Evolutionary conservation across 495 filamentous ascomycete species (phyloP).

Genomic region (Cenococcum geophilum): DNA sequence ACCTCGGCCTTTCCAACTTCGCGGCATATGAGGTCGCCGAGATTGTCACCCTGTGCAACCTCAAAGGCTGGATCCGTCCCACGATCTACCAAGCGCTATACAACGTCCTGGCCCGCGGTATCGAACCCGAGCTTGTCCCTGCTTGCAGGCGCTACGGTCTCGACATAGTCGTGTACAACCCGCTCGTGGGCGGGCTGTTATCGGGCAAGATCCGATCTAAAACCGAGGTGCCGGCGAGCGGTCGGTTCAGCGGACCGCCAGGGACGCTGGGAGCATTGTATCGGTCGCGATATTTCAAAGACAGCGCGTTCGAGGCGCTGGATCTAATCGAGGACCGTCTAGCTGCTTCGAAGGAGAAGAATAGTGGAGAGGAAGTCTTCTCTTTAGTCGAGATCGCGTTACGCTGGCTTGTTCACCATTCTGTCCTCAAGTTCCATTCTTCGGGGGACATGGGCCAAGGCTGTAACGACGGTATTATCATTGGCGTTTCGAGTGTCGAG

Average conservation of each 20-base stretch:
- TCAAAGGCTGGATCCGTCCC: conserved; percentile 67
- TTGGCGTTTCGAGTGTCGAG: conserved; percentile 21
- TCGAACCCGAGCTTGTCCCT: conserved; percentile 74
- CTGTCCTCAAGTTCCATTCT: conserved; percentile 54
- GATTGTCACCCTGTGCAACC: conserved; percentile 72
- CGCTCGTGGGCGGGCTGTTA: conserved; percentile 76
- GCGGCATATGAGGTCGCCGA: conserved; percentile 90
- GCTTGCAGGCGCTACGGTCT: conserved; percentile 79
- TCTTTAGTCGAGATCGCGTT: conserved; percentile 30
- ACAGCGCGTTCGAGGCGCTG: conserved; percentile 70
- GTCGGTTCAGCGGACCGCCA: conserved; percentile 60
- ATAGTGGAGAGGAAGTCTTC: too few species aligned
- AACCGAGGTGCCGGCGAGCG: conserved; percentile 52
- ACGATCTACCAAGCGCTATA: conserved; percentile 65
- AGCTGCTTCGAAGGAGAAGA: too few species aligned
- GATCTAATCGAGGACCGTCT: conserved; percentile 66
- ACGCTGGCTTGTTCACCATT: conserved; percentile 48
- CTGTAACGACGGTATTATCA: conserved; percentile 58
- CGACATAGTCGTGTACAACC: conserved; percentile 89
- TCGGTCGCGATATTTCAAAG: conserved; percentile 73
- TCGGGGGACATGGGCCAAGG: too few species aligned
- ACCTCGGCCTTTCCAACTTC: conserved; percentile 76
- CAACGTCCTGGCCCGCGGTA: conserved; percentile 57
- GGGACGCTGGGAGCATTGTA: conserved; percentile 54
- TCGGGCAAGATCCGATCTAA: conserved; percentile 75